Evolutionary conservation across 1,139 yeast genomes (phyloP), one percentile per base, ranked within the genome.

Genomic region (Candida dubliniensis): DNA sequence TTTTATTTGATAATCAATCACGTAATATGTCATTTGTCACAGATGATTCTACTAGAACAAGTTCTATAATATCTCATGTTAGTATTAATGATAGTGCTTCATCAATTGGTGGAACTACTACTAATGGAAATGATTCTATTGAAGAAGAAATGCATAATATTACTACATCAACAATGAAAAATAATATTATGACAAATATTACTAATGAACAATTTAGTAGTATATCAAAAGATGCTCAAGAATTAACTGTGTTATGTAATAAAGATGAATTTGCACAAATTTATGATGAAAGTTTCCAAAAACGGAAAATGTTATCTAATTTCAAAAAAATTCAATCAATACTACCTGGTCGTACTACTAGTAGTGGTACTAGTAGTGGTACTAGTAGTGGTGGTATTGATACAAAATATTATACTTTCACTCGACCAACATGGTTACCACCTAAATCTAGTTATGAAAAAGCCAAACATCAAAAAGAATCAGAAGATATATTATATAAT

Each of bases 341-440:
- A 25, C 36, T 38, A 32, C 41, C 41, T 31, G 40, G 18, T 23
- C 31, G 8, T 13, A 12, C 36, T 3, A 29, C 24, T 9, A 35
- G 13, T 13, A 34, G 11, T 10, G 4, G 25, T 10, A n/a, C 8
- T 3, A 14, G 8, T 23, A 15, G 11, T 10, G 14, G 33, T 14
- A 25, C 24, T 9, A 38, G 14, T 25, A 33, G 7, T 31, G 13
- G 9, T 30, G 14, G 14, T 10, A 11, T 34, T 10, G 44, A 42
- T 63, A 13, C 45, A 59, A 30, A 67, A 31, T 66, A 67, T 46
- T 47, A 73, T 29, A 61, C 82, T 0, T 67, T 71, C 30, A 83
- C 90, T 0, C 67, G 93, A 40, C 91, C 87, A 12, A 64, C 76
- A 0, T 79, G 82, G 69, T 62, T 85, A 34, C 91, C 93, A 1